Conservation (phyloP, 768 basidiomycete genomes). For the Rossbeevera mucosa region DNA sequence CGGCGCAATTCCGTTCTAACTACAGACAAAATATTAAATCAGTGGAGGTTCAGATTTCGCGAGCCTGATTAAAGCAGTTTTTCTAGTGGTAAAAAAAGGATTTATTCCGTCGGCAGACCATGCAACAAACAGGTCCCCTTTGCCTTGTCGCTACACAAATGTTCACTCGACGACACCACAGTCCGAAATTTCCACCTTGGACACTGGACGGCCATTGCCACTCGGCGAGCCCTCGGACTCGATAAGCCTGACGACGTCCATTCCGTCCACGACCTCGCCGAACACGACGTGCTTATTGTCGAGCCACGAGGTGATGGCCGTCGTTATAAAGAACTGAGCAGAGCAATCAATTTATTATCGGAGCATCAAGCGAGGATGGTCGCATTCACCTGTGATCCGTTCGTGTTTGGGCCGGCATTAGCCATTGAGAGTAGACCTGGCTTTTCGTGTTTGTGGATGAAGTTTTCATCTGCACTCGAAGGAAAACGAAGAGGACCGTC, state of each 20-base stretch:
- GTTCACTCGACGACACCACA: constrained; percentile 46
- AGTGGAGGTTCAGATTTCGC: neutral
- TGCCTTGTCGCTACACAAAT: no score
- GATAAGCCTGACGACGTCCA: constrained; percentile 39
- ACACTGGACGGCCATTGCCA: constrained; percentile 21
- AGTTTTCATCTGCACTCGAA: constrained; percentile 57
- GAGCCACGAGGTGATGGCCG: constrained; percentile 61
- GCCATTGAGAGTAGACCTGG: constrained; percentile 80
- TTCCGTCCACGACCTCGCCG: constrained; percentile 43
- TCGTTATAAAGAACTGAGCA: constrained; percentile 71
- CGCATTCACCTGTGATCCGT: constrained; percentile 63
- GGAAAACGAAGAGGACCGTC: neutral
- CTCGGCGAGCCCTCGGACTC: constrained; percentile 35
- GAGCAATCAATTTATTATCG: neutral
- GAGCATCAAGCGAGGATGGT: neutral
- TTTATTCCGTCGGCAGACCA: constrained; percentile 5
- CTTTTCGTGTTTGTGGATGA: constrained; percentile 55
- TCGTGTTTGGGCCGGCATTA: constrained; percentile 78
- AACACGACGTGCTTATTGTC: constrained; percentile 44
- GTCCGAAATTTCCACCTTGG: constrained; percentile 48
- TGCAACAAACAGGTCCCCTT: neutral
- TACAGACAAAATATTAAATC: no score
- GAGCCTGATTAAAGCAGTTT: no score
- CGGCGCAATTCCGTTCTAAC: no score
- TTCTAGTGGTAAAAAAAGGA: no score